Evolutionary conservation across 1,284 basidiomycete species (phyloP), one percentile per base, ranked within the genome.

Genomic region (Neonothopanus nambi): DNA sequence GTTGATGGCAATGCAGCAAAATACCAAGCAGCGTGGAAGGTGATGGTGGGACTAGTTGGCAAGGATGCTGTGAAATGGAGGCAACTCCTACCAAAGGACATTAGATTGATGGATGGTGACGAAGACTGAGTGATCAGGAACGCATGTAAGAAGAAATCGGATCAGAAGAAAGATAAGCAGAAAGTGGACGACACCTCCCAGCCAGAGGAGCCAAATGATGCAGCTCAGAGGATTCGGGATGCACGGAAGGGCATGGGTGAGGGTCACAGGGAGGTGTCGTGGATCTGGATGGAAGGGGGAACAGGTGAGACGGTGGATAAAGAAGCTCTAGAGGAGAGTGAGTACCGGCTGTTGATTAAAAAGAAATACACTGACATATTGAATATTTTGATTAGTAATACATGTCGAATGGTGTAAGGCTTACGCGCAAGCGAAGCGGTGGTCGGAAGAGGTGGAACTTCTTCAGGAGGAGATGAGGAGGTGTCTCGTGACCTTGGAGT

Each of bases 281-380:
- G 48, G 48, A 50, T 50, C 7, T 50, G 48, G 48, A 40, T 17
- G 48, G 37, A 50, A 9, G 48, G 47, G 12, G 48, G 48, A 21
- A 41, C 48, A 5, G 38, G 48, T 5, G 24, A 50, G 12, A 4
- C 15, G 15, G 6, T 50, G 9, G 38, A 50, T 28, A 18, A 50
- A 18, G 24, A 8, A 28, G 20, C n/a, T 8, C 24, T 45, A 7
- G 43, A 45, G 13, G 43, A 45, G 21, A n/a, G 17, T n/a, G 24
- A n/a, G n/a, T n/a, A n/a, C n/a, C n/a, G n/a, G n/a, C n/a, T n/a
- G n/a, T n/a, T n/a, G n/a, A n/a, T n/a, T n/a, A n/a, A n/a, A n/a
- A n/a, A n/a, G n/a, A n/a, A n/a, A n/a, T n/a, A n/a, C n/a, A n/a
- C n/a, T n/a, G n/a, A n/a, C n/a, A n/a, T n/a, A n/a, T n/a, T n/a